Percentiles rank a stretch among this genome's conserved stretches.
Evolutionary conservation across 2,329 filamentous ascomycete species (phyloP).

Genomic region (Daldinia sp.): DNA sequence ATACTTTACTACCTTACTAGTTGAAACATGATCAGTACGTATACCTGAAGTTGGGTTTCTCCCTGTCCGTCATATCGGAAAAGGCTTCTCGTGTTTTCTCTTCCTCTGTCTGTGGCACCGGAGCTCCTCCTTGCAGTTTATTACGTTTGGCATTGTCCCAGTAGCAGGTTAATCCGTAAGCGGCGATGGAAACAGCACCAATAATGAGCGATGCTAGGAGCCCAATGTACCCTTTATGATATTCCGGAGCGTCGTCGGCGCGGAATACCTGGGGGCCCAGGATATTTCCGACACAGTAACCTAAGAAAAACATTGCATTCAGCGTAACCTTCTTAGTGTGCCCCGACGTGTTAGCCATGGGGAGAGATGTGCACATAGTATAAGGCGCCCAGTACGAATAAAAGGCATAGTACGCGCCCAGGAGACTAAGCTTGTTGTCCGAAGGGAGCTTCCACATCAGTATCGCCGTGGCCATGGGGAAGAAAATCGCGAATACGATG

Average conservation of each 20-base stretch:
- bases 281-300: slow-evolving; percentile 64
- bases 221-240: slow-evolving; percentile 13
- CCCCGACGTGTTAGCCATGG: slow-evolving; percentile 60
- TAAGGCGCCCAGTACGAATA: slow-evolving; percentile 68
- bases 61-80: slow-evolving; percentile 66
- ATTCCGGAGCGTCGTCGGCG: slow-evolving; percentile 13
- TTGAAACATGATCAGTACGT: slow-evolving; percentile 45
- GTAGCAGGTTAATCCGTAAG: not conserved
- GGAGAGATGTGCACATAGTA: slow-evolving; percentile 57
- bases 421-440: slow-evolving; percentile 59
- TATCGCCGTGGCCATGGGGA: slow-evolving; percentile 65
- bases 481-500: slow-evolving; percentile 60
- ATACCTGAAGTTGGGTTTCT: slow-evolving; percentile 61
- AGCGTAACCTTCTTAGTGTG: slow-evolving; percentile 71
- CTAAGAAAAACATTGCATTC: slow-evolving; percentile 67
- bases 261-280: slow-evolving; percentile 9
- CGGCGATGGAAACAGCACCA: not conserved
- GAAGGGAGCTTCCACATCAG: slow-evolving; percentile 62
- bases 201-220: slow-evolving; percentile 3
- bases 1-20: not conserved
- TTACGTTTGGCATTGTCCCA: slow-evolving; percentile 30
- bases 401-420: slow-evolving; percentile 68
- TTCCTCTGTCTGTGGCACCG: slow-evolving; percentile 41
- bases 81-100: slow-evolving; percentile 55
- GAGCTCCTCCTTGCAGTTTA: slow-evolving; percentile 59